These are phyloP conservation scores for Malassezia sympodialis DNA, from an alignment of 1,284 basidiomycete species.

Conservation along the genomic window DNA sequence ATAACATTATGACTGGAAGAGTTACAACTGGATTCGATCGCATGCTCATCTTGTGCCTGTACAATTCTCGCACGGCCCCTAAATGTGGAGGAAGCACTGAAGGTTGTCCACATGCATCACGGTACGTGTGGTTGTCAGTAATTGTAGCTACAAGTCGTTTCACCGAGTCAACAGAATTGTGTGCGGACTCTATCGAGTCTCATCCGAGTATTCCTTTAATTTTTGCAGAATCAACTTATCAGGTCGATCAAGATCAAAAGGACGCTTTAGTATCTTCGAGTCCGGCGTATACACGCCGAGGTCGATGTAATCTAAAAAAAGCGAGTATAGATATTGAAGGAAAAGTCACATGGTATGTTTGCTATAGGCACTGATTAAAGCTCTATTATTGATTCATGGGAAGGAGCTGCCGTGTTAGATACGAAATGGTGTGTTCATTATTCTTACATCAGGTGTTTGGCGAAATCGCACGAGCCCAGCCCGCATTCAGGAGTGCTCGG, in stretches of 20 bases:
- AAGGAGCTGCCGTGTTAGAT: conserved; percentile 41
- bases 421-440: conserved; percentile 37
- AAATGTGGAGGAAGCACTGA: background rate
- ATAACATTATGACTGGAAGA: background rate
- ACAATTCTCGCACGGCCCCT: conserved; percentile 1
- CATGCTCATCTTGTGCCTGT: background rate
- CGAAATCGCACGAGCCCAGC: background rate
- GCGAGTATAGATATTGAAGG: background rate
- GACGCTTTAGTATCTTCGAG: conserved; percentile 2
- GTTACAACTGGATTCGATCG: background rate
- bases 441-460: background rate
- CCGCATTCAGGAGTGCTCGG: conserved; percentile 19
- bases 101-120: background rate
- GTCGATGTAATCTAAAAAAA: conserved; percentile 24
- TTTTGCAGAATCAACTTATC: conserved; percentile 44
- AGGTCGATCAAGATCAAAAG: conserved; percentile 34
- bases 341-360: conserved; percentile 7
- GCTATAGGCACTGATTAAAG: background rate
- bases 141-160: conserved; percentile 17
- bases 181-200: conserved; percentile 42
- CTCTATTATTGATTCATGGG: conserved; percentile 4
- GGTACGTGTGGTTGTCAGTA: background rate
- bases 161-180: conserved; percentile 30
- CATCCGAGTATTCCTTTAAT: conserved; percentile 24
- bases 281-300: conserved; percentile 31